Evolutionary conservation across 805 yeast genomes (phyloP).

Genomic region (Zygosaccharomyces siamensis): DNA sequence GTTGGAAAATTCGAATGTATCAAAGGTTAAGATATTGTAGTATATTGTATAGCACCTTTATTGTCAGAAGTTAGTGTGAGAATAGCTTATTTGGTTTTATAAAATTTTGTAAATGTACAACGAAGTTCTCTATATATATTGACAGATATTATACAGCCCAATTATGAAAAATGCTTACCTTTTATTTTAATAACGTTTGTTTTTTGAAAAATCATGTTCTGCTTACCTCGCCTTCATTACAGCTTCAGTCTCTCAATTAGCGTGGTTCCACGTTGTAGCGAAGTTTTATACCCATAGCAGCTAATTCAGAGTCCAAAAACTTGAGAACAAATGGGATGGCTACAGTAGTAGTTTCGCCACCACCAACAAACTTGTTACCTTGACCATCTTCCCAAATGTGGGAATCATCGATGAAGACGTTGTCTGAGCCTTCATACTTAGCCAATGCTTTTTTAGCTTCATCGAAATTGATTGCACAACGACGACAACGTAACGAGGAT

Average conservation of each 20-base stretch:
- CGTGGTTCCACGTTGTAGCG: constrained; percentile 76
- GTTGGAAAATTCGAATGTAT: background rate
- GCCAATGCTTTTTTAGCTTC: constrained; percentile 43
- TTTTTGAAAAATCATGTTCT: background rate
- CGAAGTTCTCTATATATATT: constrained; percentile 1
- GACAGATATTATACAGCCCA: constrained; percentile 8
- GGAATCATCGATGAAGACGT: constrained; percentile 54
- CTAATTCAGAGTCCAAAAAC: constrained; percentile 88
- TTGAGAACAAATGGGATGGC: constrained; percentile 96
- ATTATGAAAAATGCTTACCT: constrained; percentile 4
- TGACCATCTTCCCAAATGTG: constrained; percentile 97
- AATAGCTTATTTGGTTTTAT: background rate
- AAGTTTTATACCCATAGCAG: constrained; percentile 97
- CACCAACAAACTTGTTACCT: constrained; percentile 88
- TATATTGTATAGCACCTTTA: too few species aligned
- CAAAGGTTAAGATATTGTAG: background rate
- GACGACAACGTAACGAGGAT: constrained; percentile 79
- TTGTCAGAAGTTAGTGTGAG: background rate
- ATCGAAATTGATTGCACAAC: constrained; percentile 75
- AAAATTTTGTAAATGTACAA: background rate
- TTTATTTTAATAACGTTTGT: background rate
- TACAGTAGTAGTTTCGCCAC: constrained; percentile 88
- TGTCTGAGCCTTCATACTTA: constrained; percentile 31
- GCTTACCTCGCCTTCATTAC: background rate
- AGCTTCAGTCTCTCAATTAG: constrained; percentile 1